A percentile compares a stretch with the other conserved stretches of the same genome.
phyloP scores from a whole-genome alignment of 305 asterid genomes.

The Solanum hybrid region DNA sequence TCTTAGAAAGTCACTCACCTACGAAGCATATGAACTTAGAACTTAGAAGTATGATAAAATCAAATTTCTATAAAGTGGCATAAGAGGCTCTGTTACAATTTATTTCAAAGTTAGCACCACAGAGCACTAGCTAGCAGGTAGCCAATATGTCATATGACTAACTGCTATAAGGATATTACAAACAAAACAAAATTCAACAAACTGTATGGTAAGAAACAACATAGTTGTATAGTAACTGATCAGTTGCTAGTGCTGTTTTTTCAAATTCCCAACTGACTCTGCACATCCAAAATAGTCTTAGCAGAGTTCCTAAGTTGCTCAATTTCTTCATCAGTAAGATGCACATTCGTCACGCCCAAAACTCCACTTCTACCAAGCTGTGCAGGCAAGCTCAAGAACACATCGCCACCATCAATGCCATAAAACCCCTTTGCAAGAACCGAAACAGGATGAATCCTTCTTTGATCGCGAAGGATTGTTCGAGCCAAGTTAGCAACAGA shows the following conservation, averaged over 20 bases:
- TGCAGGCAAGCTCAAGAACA: conserved; percentile 80
- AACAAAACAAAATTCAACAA: background rate
- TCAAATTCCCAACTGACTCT: conserved; percentile 54
- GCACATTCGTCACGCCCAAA: conserved; percentile 66
- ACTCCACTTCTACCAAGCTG: conserved; percentile 63
- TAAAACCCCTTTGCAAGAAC: conserved; percentile 69
- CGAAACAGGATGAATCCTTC: conserved; percentile 77
- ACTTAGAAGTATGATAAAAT: background rate
- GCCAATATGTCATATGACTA: background rate
- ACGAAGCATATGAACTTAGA: background rate
- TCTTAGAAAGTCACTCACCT: background rate
- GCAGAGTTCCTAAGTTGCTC: conserved; percentile 60
- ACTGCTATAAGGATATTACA: background rate
- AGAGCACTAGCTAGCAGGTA: background rate
- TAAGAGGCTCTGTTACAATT: background rate
- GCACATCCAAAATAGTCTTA: conserved; percentile 56
- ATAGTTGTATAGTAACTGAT: background rate
- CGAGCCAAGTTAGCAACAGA: conserved; percentile 78
- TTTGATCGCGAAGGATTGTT: conserved; percentile 55
- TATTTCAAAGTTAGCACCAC: background rate
- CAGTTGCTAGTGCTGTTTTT: background rate
- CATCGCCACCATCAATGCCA: conserved; percentile 51
- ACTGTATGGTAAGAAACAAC: background rate
- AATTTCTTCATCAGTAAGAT: conserved; percentile 66
- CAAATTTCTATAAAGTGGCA: background rate